A percentile compares a stretch with the other conserved stretches of the same genome.
phyloP scores from a whole-genome alignment of 139 green algal species.

The Coccomyxa sp. region DNA sequence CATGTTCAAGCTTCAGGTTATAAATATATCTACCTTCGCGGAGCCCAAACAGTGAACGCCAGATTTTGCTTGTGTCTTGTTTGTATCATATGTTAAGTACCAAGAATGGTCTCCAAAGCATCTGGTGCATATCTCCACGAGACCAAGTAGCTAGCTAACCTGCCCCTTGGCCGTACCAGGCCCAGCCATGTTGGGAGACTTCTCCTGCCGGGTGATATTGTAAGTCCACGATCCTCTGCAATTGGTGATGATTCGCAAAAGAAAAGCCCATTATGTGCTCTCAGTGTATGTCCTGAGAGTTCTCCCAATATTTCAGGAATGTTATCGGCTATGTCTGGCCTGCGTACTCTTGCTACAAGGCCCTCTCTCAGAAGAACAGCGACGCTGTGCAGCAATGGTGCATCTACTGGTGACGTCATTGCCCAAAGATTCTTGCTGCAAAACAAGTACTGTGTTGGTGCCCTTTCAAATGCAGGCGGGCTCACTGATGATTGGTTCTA shows the following conservation, averaged over 20 bases:
- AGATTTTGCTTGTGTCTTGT: too few species aligned
- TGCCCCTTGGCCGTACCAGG: too few species aligned
- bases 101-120: too few species aligned
- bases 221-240: neutral
- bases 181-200: conserved; percentile 12
- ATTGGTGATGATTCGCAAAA: neutral
- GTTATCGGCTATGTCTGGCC: conserved; percentile 47
- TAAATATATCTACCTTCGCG: too few species aligned
- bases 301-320: conserved; percentile 2
- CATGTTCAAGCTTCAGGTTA: too few species aligned
- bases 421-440: neutral
- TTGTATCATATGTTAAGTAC: too few species aligned
- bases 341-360: conserved; percentile 50
- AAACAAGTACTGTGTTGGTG: neutral
- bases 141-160: too few species aligned
- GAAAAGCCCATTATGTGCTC: neutral
- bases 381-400: conserved; percentile 36
- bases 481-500: neutral
- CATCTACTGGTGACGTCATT: conserved; percentile 42
- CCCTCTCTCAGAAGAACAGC: conserved; percentile 25
- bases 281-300: neutral
- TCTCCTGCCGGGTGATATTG: conserved; percentile 5
- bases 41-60: too few species aligned
- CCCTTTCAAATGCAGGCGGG: neutral
- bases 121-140: too few species aligned